Evolutionary conservation across 2,329 filamentous ascomycete species (phyloP).

Genomic region (Phyllosticta ampelicida): DNA sequence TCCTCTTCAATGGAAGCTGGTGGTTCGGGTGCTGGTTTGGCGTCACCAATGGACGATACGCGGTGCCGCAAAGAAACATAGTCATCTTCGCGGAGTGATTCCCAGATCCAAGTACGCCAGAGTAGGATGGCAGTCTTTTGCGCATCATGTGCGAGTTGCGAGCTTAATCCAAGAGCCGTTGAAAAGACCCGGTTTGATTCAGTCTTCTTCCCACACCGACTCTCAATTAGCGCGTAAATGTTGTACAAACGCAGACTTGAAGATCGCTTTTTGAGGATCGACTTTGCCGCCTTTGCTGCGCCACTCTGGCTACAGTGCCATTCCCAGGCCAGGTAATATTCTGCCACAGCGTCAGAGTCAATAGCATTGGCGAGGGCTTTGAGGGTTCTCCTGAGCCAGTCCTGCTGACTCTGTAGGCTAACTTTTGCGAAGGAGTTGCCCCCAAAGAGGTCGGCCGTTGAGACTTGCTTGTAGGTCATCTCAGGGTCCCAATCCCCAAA

Average conservation of each 20-base stretch:
- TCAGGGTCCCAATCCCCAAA: background rate
- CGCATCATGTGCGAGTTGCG: conserved; percentile 26
- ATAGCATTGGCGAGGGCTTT: conserved; percentile 43
- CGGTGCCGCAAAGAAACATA: conserved; percentile 22
- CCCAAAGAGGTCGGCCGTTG: conserved; percentile 11
- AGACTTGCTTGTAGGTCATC: background rate
- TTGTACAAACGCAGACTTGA: conserved; percentile 62
- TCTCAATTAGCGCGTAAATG: conserved; percentile 65
- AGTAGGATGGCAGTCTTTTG: conserved; percentile 35
- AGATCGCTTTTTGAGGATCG: conserved; percentile 57
- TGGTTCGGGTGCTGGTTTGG: conserved; percentile 7
- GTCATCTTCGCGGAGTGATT: conserved; percentile 43
- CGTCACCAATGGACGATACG: conserved; percentile 22
- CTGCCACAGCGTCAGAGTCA: conserved; percentile 43
- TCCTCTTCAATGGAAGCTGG: background rate
- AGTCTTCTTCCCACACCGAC: conserved; percentile 43
- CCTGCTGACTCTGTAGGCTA: conserved; percentile 17
- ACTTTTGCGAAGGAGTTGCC: background rate
- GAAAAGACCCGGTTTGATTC: conserved; percentile 54
- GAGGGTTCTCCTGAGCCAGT: conserved; percentile 45
- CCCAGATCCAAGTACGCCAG: conserved; percentile 57
- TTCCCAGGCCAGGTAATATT: conserved; percentile 62
- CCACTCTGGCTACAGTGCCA: conserved; percentile 43
- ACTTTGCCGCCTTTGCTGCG: conserved; percentile 61
- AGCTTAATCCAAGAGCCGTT: conserved; percentile 52